Conservation (phyloP, 2,329 filamentous ascomycete genomes). For the Alternaria sp. region DNA sequence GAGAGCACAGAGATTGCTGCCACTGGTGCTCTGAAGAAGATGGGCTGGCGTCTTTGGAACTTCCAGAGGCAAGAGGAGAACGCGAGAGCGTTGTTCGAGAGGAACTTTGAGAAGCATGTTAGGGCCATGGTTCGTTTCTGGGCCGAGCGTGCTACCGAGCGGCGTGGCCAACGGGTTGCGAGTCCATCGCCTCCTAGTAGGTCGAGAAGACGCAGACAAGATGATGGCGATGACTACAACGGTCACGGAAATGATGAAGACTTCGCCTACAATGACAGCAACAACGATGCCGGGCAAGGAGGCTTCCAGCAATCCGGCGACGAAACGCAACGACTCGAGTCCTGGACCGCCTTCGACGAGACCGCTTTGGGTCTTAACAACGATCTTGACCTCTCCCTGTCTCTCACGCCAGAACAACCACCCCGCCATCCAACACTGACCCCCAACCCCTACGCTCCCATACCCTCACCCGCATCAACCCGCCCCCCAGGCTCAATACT, state of each 20-base stretch:
- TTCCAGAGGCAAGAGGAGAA: constrained; percentile 58
- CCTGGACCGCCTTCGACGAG: constrained; percentile 49
- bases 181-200: constrained; percentile 32
- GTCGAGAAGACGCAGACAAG: constrained; percentile 15
- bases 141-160: constrained; percentile 53
- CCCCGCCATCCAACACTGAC: constrained; percentile 2
- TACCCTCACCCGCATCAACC: constrained; percentile 6
- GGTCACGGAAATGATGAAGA: not conserved
- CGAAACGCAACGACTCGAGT: constrained; percentile 41
- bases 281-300: constrained; percentile 4
- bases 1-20: constrained; percentile 57
- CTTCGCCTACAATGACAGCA: not conserved
- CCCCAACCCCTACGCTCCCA: constrained; percentile 1
- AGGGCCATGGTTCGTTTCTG: constrained; percentile 63
- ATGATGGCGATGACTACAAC: not conserved
- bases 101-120: constrained; percentile 62
- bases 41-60: constrained; percentile 66
- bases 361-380: constrained; percentile 33
- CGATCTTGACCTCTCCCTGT: constrained; percentile 39
- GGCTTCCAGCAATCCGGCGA: constrained; percentile 23
- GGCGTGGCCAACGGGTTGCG: constrained; percentile 26
- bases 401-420: constrained; percentile 30
- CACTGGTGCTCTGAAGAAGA: constrained; percentile 57
- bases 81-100: constrained; percentile 58
- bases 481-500: constrained; percentile 15